phyloP scores from a whole-genome alignment of 106 monocot species.

The Hemerocallis citrina region DNA sequence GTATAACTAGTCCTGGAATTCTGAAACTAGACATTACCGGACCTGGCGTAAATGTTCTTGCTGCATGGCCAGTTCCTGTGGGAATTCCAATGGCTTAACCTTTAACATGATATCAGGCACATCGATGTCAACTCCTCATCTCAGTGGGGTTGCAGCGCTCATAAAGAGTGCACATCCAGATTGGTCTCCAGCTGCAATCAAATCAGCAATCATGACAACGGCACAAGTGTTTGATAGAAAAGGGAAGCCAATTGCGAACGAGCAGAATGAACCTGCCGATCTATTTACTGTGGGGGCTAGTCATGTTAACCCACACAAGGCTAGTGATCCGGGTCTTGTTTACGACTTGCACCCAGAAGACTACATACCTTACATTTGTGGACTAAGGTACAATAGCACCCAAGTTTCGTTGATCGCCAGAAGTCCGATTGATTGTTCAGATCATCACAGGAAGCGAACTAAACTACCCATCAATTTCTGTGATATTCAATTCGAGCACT shows the following conservation, averaged over 20 bases:
- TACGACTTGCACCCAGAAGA: constrained; percentile 24
- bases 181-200: constrained; percentile 46
- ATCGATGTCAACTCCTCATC: constrained; percentile 43
- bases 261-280: background rate
- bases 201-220: constrained; percentile 40
- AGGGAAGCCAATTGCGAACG: constrained; percentile 12
- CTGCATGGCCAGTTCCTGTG: constrained; percentile 1
- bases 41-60: constrained; percentile 22
- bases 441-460: constrained; percentile 7
- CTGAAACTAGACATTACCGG: constrained; percentile 30
- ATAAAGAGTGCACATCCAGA: constrained; percentile 29
- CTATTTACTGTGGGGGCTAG: constrained; percentile 25
- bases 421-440: constrained; percentile 1
- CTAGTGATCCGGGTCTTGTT: constrained; percentile 31
- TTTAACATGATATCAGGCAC: constrained; percentile 35
- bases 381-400: constrained; percentile 6
- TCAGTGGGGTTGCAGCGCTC: constrained; percentile 29
- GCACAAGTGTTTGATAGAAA: constrained; percentile 8
- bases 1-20: background rate
- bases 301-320: constrained; percentile 20
- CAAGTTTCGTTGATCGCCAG: constrained; percentile 9
- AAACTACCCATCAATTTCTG: constrained; percentile 15
- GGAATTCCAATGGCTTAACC: background rate
- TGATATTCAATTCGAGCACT: constrained; percentile 7
- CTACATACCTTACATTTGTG: constrained; percentile 35